Evolutionary conservation across 106 monocot species (phyloP).

Genomic region (Platanthera guangdongensis): DNA sequence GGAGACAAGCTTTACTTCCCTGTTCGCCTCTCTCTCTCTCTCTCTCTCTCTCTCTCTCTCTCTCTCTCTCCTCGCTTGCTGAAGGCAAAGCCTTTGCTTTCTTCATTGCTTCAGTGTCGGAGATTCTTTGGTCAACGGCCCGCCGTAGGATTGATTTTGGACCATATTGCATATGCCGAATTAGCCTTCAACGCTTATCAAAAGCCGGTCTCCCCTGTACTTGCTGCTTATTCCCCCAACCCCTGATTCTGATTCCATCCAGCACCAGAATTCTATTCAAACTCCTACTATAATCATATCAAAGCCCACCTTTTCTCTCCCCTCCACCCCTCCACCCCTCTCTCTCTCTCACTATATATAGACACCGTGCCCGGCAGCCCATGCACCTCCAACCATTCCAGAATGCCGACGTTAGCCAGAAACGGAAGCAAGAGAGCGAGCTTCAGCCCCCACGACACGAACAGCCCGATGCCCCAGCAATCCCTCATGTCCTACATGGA

Average conservation of each 20-base stretch:
- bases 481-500: neutral
- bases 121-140: neutral
- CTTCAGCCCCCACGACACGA: neutral
- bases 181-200: constrained; percentile 2
- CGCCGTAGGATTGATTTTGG: neutral
- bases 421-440: constrained; percentile 6
- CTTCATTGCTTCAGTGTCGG: neutral
- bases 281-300: too few relatives aligned
- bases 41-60: neutral
- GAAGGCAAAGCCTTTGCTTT: neutral
- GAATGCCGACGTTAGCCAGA: neutral
- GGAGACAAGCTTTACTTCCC: neutral
- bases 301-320: too few relatives aligned
- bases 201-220: neutral
- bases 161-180: neutral
- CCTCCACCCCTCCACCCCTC: too few relatives aligned
- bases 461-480: neutral
- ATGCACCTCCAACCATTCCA: neutral
- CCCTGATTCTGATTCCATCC: too few relatives aligned
- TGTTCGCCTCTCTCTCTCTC: neutral
- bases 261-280: too few relatives aligned
- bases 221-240: neutral
- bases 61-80: neutral
- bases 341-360: neutral
- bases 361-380: neutral